Base-by-base conservation (phyloP, 441 rosid genomes). In the Bruguiera hainesii region DNA sequence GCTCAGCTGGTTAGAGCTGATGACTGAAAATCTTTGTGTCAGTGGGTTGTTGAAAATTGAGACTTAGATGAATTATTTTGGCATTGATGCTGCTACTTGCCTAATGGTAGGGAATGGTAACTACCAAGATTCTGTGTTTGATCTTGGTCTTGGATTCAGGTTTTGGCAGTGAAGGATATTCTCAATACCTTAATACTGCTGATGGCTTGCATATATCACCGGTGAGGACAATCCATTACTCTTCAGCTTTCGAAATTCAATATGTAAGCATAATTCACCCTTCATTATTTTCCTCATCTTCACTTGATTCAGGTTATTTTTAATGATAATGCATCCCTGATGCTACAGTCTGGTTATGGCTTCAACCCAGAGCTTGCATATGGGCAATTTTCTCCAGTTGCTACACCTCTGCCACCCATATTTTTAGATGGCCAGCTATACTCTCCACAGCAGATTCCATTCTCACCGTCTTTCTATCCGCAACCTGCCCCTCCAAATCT, bases 381-480 rank as follows among this genome's bases (percentile, higher is more conserved):
- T 66, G 89, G 85, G 35, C 89, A 82, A 61, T 84, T 75, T 71
- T 81, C 89, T 64, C 81, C 87, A 19, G 78, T 82, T 65, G 83
- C 82, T 61, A 60, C 83, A n/a, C 85, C 83, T 57, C 29, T 85
- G 70, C 81, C 84, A 46, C 77, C 89, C 57, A 28, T 89, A 33
- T 78, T 85, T 89, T 35, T 89, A 60, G 96, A 89, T 3, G 84
- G 88, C 42, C 96, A 79, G 61, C 64, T 80, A 55, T 82, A 75
- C 73, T 72, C 88, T 18, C 75, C 89, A 15, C 87, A 81, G 58
- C 89, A 85, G 63, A 65, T 89, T 23, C 85, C 88, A 31, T 64
- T 80, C 71, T 75, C 92, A 9, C 85, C 84, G 25, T 64, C 84
- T 61, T 85, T 76, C 74, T 81, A 75, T 68, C 84, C 80, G 0